A percentile compares a stretch with the other conserved stretches of the same genome.
Evolutionary conservation across 805 yeast species (phyloP).

Genomic region (Wickerhamomyces alni): DNA sequence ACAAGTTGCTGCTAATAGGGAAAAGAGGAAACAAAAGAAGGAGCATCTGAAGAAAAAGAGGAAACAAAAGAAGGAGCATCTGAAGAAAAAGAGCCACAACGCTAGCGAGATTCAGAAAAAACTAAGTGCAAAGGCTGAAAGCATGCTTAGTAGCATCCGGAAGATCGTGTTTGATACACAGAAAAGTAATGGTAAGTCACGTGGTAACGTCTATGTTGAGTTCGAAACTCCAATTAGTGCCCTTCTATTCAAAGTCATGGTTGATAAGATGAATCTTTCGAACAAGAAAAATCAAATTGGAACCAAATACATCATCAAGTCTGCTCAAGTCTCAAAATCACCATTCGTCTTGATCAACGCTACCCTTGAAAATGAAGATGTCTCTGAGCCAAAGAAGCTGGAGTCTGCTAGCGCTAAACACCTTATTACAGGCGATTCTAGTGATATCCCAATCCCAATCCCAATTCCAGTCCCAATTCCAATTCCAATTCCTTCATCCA

Average conservation of each 20-base stretch:
- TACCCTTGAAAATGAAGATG: background rate
- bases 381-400: too few species aligned
- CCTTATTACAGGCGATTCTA: too few species aligned
- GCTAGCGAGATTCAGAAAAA: slow-evolving; percentile 4
- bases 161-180: slow-evolving; percentile 9
- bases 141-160: slow-evolving; percentile 5
- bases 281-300: slow-evolving; percentile 4
- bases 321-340: slow-evolving; percentile 10
- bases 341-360: slow-evolving; percentile 10
- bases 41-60: background rate
- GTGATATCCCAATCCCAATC: background rate
- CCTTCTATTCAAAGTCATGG: slow-evolving; percentile 10
- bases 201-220: slow-evolving; percentile 14
- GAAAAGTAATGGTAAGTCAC: slow-evolving; percentile 14
- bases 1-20: background rate
- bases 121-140: slow-evolving; percentile 3
- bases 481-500: too few species aligned
- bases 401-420: too few species aligned
- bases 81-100: background rate
- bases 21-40: slow-evolving; percentile 1
- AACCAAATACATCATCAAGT: slow-evolving; percentile 9
- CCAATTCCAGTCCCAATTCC: background rate
- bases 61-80: slow-evolving; percentile 1
- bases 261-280: slow-evolving; percentile 10
- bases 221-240: slow-evolving; percentile 9